A percentile compares a stretch with the other conserved stretches of the same genome.
These are phyloP conservation scores for Funneliformis caledonium DNA, from an alignment of 371 early-diverging fungal genomes.

Conservation along the genomic window DNA sequence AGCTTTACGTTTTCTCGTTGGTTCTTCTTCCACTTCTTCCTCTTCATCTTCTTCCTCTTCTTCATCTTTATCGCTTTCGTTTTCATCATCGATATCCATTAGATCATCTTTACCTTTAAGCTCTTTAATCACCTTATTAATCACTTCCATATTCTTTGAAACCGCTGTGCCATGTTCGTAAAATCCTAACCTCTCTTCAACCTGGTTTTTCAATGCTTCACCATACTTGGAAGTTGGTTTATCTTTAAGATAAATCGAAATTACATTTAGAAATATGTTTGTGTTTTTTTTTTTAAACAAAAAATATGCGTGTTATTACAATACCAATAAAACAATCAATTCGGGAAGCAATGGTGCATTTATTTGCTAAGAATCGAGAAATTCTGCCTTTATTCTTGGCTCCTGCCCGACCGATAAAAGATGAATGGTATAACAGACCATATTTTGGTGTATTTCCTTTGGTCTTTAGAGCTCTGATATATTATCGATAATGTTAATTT, in stretches of 20 bases:
- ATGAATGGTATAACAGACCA: slow-evolving; percentile 97
- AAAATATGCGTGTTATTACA: not conserved
- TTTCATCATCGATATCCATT: slow-evolving; percentile 6
- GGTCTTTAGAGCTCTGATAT: slow-evolving; percentile 91
- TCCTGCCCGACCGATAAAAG: slow-evolving; percentile 94
- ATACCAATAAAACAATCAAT: slow-evolving; percentile 93
- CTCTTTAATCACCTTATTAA: slow-evolving; percentile 14
- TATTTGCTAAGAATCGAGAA: slow-evolving; percentile 98
- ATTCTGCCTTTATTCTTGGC: slow-evolving; percentile 98
- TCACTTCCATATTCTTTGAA: slow-evolving; percentile 10
- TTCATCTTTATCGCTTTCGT: not conserved
- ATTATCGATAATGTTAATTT: not conserved
- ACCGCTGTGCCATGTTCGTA: slow-evolving; percentile 62
- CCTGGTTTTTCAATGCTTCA: slow-evolving; percentile 92
- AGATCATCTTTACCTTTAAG: not conserved
- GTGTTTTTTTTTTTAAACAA: not conserved
- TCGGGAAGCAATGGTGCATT: slow-evolving; percentile 96
- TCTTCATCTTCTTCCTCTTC: not conserved
- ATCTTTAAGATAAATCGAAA: slow-evolving; percentile 48
- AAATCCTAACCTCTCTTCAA: slow-evolving; percentile 95
- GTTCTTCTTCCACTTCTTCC: not conserved
- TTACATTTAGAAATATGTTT: not conserved
- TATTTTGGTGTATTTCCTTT: slow-evolving; percentile 99
- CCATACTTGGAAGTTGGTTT: slow-evolving; percentile 91
- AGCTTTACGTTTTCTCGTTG: not conserved